phyloP scores from a whole-genome alignment of 2,329 filamentous ascomycete species.

The Fusarium cicatricum region DNA sequence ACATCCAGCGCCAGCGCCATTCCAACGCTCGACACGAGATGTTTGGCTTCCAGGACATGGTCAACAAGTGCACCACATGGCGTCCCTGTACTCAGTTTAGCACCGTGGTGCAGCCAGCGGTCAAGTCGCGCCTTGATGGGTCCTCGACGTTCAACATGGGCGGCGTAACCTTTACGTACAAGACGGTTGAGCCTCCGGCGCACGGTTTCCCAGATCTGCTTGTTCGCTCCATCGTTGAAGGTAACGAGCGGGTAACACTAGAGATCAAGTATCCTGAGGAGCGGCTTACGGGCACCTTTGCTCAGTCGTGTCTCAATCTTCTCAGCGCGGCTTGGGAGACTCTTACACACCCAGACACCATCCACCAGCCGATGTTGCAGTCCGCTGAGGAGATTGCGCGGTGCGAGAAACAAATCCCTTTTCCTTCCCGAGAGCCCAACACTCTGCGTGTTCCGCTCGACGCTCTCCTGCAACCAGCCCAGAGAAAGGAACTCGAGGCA shows the following conservation, averaged over 20 bases:
- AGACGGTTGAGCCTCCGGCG: conserved; percentile 50
- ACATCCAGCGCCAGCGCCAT: conserved; percentile 59
- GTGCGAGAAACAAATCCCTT: conserved; percentile 53
- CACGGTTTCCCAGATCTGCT: conserved; percentile 57
- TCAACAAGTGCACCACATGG: conserved; percentile 63
- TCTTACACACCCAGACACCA: conserved; percentile 55
- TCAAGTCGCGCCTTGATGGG: conserved; percentile 42
- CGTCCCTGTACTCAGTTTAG: conserved; percentile 62
- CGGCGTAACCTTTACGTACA: conserved; percentile 55
- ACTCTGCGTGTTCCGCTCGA: conserved; percentile 21
- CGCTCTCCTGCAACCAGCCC: conserved; percentile 49
- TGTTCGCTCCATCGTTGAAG: conserved; percentile 52
- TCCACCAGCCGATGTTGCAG: conserved; percentile 56
- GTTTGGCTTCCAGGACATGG: conserved; percentile 60
- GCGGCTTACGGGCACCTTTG: conserved; percentile 53
- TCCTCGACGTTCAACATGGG: conserved; percentile 56
- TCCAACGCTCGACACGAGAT: conserved; percentile 59
- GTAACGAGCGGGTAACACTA: conserved; percentile 50
- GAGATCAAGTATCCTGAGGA: conserved; percentile 57
- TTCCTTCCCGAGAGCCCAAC: conserved; percentile 41
- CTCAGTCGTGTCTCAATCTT: conserved; percentile 54
- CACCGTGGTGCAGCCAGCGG: conserved; percentile 61
- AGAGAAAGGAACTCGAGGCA: conserved; percentile 51
- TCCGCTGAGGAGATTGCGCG: conserved; percentile 50
- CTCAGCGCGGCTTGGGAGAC: conserved; percentile 56